Evolutionary conservation across 2,329 filamentous ascomycete genomes (phyloP), one percentile per base, ranked within the genome.

Genomic region (Claviceps africana): DNA sequence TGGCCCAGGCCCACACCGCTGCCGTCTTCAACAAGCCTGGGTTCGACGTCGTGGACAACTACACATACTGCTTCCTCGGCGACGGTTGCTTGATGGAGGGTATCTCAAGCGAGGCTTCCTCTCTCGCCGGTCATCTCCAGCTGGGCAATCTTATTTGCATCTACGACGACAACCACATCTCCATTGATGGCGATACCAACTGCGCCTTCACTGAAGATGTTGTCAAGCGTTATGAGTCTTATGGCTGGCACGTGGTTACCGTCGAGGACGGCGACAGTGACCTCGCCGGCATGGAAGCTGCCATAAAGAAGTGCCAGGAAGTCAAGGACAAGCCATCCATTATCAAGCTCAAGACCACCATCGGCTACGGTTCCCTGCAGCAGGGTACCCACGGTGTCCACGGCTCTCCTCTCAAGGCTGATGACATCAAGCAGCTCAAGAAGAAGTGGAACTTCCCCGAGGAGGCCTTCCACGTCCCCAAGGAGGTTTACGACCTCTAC

Each of bases 81-180:
- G 93, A 98, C 78, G 93, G 93, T 61, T 98, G 93, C 74, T 81
- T 94, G 73, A 94, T 95, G 90, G 93, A 98, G 79, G 93, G 93
- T 79, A 80, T 98, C 75, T 88, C 93, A 60, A 81, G 82, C 67
- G 93, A 98, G 78, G 91, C 93, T 64, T 88, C 79, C 62, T 95
- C 89, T 56, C 79, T 89, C 61, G 93, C 93, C 61, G 93, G 93
- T 67, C 93, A 98, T 77, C 80, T 97, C 71, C 86, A 97, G 80
- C 83, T 98, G 59, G 93, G 91, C 68, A 98, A 97, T 80, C 78
- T 98, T 66, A 97, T 97, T 72, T 83, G 81, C 72, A 80, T 98
- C 73, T 98, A 91, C 72, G 93, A 98, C 68, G 93, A 98, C 79
- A 98, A 98, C 82, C 86, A 95, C 72, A 97, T 98, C 67, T 95